Evolutionary conservation across 768 basidiomycete species (phyloP).

Genomic region (Daedaleopsis sinensis): DNA sequence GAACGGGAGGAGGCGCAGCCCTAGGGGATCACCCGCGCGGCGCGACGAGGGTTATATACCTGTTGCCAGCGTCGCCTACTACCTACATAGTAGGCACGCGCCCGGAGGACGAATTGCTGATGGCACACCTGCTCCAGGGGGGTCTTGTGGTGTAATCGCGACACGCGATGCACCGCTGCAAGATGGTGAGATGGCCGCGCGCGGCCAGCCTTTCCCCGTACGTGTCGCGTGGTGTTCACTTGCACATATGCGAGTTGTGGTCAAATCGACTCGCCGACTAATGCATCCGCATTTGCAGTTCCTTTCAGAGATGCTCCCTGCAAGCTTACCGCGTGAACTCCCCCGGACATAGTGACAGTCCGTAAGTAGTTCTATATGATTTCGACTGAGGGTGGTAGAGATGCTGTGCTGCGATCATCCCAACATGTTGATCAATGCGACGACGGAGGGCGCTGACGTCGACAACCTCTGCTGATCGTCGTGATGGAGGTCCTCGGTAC

Average conservation of each 20-base stretch:
- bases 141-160: not conserved
- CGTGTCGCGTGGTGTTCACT: not conserved
- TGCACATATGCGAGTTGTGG: not conserved
- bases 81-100: not conserved
- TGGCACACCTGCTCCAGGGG: conserved; percentile 6
- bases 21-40: not conserved
- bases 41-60: conserved; percentile 9
- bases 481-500: not conserved
- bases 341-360: not conserved
- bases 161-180: not conserved
- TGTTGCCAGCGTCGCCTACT: not conserved
- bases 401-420: not conserved
- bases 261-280: not conserved
- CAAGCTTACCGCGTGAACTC: not conserved
- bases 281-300: too few species aligned
- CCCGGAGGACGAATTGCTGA: not conserved
- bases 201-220: not conserved
- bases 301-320: too few species aligned
- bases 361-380: not conserved
- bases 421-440: not conserved
- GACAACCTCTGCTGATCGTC: not conserved
- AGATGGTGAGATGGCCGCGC: not conserved
- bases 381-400: not conserved
- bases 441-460: not conserved
- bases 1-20: conserved; percentile 19